Conservation (phyloP, 371 early-diverging fungal genomes). For the Mycotypha africana region DNA sequence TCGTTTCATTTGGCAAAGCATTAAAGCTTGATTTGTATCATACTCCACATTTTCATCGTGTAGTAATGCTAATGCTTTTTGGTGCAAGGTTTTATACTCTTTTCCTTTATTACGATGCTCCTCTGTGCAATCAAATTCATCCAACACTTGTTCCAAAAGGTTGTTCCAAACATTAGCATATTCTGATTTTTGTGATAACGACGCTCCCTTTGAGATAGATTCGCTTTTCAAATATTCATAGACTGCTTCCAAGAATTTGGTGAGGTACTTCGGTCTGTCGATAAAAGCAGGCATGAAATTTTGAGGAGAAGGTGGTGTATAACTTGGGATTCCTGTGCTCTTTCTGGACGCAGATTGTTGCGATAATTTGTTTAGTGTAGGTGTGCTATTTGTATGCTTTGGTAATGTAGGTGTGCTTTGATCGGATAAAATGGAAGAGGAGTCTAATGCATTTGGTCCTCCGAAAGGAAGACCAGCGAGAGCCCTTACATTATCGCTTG, state of each 20-base stretch:
- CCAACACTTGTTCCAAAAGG: constrained; percentile 85
- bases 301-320: constrained; percentile 50
- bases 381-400: constrained; percentile 1
- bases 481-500: constrained; percentile 17
- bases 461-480: constrained; percentile 40
- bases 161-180: constrained; percentile 81
- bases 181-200: constrained; percentile 48
- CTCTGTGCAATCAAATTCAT: constrained; percentile 23
- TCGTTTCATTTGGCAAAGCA: constrained; percentile 77
- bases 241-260: constrained; percentile 68
- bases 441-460: constrained; percentile 4
- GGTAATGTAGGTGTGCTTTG: constrained; percentile 2
- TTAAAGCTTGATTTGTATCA: constrained; percentile 87
- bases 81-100: constrained; percentile 22
- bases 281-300: constrained; percentile 74
- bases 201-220: constrained; percentile 2
- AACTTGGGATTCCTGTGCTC: constrained; percentile 10
- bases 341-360: constrained; percentile 9
- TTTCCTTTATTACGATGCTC: constrained; percentile 20
- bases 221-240: constrained; percentile 36
- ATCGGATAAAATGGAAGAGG: constrained; percentile 11
- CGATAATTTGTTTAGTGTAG: constrained; percentile 1
- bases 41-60: constrained; percentile 55
- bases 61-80: constrained; percentile 37
- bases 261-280: constrained; percentile 64